Conservation (phyloP, 192 early-diverging fungal species). For the Dissophora ornata region DNA sequence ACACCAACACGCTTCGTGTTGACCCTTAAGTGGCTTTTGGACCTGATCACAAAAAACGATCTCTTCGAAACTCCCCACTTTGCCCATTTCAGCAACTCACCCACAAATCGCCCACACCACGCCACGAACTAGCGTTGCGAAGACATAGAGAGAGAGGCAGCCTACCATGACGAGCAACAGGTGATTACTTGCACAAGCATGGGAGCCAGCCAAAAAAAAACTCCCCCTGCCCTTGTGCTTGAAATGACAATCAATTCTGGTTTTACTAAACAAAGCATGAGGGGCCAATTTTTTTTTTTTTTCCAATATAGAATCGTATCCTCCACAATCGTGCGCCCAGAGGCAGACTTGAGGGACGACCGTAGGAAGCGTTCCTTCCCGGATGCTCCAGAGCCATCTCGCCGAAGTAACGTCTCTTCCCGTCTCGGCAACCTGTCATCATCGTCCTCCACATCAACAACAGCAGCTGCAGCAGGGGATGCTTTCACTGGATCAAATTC, state of each 20-base stretch:
- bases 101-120: too few species aligned
- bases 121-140: too few species aligned
- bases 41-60: too few species aligned
- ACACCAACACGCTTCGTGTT: too few species aligned
- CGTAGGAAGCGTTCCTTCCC: slow-evolving; percentile 22
- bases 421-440: slow-evolving; percentile 9
- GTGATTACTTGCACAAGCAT: neutral
- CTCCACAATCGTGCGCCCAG: slow-evolving; percentile 30
- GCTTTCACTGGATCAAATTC: neutral
- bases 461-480: neutral
- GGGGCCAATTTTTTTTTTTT: too few species aligned
- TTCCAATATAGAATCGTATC: slow-evolving; percentile 20
- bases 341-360: neutral
- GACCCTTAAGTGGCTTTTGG: slow-evolving; percentile 16
- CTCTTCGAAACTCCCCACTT: too few species aligned
- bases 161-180: slow-evolving; percentile 22
- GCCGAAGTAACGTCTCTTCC: neutral
- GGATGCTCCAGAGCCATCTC: slow-evolving; percentile 25
- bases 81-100: too few species aligned
- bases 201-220: neutral
- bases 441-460: neutral
- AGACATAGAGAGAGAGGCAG: too few species aligned
- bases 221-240: too few species aligned
- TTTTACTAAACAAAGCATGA: too few species aligned
- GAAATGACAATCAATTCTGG: too few species aligned